Base-by-base conservation (phyloP, 2,329 filamentous ascomycete species). In the Diaporthe humulicola region DNA sequence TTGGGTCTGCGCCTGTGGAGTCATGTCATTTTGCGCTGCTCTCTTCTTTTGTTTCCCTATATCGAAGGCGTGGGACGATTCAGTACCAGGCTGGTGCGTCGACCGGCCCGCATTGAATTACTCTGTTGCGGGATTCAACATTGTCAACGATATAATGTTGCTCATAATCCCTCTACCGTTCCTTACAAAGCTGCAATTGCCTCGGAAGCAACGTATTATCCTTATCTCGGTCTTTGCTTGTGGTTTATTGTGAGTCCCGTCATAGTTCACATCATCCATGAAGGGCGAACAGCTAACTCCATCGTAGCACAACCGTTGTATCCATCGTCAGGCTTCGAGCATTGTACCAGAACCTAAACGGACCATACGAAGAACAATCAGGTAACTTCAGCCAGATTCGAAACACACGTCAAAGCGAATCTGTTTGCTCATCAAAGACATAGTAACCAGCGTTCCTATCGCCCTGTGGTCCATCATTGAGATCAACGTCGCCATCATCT, bases 191-290 rank as follows among this genome's bases (percentile, higher is more conserved):
- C 79, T 85, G 9, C 79, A 83, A 52, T 82, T 86, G 15, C 81
- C 83, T 0, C 81, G 81, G 72, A 82, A 80, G 36, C 85, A 87
- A 64, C 85, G 85, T 36, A 77, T 86, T n/a, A 84, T 85, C 2
- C 79, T 88, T 78, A 83, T 79, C 77, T 79, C 72, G 75, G 83
- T 81, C 64, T 83, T 83, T 81, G 83, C 81, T 33, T 77, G 83
- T 74, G 85, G 77, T 42, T 78, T 60, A 78, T 86, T 82, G 71
- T 73, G n/a, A 36, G 71, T 57, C 8, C 15, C 0, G 19, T n/a
- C n/a, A 19, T 4, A 19, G 10, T 22, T 22, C 25, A 4, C 14
- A 12, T 30, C 14, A 25, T 28, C 19, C 10, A 3, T 57, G 14
- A 14, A 17, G 19, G 4, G 17, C 5, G 1, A 7, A 19, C 8